Evolutionary conservation across 768 basidiomycete species (phyloP).

Genomic region (Podaxis sp.): DNA sequence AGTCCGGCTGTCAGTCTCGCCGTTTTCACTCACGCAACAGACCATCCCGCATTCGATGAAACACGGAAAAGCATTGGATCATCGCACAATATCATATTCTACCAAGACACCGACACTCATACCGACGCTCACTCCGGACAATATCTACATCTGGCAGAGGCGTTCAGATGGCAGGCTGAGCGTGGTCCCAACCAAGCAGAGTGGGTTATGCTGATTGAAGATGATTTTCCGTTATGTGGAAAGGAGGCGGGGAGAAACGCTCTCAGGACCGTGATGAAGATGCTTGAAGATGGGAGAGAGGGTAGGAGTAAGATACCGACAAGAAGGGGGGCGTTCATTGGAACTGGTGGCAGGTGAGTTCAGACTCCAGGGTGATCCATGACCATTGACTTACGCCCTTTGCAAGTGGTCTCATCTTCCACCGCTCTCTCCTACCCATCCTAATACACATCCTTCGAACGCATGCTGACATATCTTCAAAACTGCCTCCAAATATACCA

Average conservation of each 20-base stretch:
- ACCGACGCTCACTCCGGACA: conserved; percentile 25
- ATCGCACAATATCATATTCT: conserved; percentile 20
- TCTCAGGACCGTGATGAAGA: conserved; percentile 26
- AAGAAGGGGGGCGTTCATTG: conserved; percentile 33
- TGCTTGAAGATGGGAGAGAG: conserved; percentile 21
- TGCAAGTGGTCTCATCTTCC: conserved; percentile 34
- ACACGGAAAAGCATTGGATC: conserved; percentile 13
- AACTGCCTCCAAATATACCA: conserved; percentile 22
- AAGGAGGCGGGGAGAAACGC: conserved; percentile 28
- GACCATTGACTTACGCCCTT: neutral
- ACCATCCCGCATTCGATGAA: conserved; percentile 27
- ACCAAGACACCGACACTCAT: conserved; percentile 27
- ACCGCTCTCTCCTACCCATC: conserved; percentile 29
- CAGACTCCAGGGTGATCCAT: neutral
- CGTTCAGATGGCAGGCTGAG: conserved; percentile 30
- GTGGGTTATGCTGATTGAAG: conserved; percentile 40
- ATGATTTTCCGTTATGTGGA: conserved; percentile 39
- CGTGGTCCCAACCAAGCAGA: conserved; percentile 22
- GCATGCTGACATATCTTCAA: conserved; percentile 24
- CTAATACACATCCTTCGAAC: conserved; percentile 25
- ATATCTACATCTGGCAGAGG: conserved; percentile 37
- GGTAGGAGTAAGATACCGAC: conserved; percentile 12
- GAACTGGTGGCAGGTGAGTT: conserved; percentile 31
- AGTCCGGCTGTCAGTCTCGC: conserved; percentile 26
- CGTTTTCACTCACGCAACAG: conserved; percentile 33